A percentile compares a stretch with the other conserved stretches of the same genome.
Evolutionary conservation across 2,329 filamentous ascomycete species (phyloP).

Genomic region (Myriosclerotinia scirpicola): DNA sequence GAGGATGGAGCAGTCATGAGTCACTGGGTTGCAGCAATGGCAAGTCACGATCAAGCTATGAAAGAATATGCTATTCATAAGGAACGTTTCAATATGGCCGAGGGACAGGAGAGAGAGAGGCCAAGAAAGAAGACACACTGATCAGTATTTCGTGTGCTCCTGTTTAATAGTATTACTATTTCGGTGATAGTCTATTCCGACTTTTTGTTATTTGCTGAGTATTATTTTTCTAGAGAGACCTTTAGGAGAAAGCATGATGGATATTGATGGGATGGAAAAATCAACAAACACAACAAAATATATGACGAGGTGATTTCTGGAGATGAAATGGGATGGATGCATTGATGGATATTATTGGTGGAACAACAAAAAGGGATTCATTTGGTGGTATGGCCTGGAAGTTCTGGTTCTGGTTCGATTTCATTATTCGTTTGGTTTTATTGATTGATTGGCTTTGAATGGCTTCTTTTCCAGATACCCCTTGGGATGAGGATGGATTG

Average conservation of each 20-base stretch:
- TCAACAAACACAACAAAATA: neutral
- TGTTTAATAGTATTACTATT: conserved; percentile 14
- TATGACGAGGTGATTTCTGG: neutral
- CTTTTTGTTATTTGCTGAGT: conserved; percentile 12
- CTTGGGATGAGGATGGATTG: conserved; percentile 22
- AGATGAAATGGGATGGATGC: conserved; percentile 1
- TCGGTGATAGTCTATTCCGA: neutral
- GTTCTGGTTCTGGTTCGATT: conserved; percentile 13
- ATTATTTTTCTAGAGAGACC: conserved; percentile 15
- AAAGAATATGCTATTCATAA: conserved; percentile 55
- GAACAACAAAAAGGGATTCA: conserved; percentile 1
- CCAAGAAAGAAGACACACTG: conserved; percentile 26
- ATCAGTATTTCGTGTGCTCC: neutral
- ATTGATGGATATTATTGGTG: neutral
- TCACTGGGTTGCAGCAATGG: conserved; percentile 60
- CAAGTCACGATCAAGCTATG: conserved; percentile 59
- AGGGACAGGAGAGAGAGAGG: conserved; percentile 32
- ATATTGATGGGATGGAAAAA: neutral
- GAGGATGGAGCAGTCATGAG: conserved; percentile 64
- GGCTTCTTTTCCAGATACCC: conserved; percentile 24
- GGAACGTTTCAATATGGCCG: conserved; percentile 46
- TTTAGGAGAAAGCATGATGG: neutral
- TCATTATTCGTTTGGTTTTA: conserved; percentile 18
- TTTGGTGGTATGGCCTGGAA: conserved; percentile 8
- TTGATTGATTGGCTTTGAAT: conserved; percentile 17